phyloP scores from a whole-genome alignment of 495 filamentous ascomycete species.

The Penicillium lividum region DNA sequence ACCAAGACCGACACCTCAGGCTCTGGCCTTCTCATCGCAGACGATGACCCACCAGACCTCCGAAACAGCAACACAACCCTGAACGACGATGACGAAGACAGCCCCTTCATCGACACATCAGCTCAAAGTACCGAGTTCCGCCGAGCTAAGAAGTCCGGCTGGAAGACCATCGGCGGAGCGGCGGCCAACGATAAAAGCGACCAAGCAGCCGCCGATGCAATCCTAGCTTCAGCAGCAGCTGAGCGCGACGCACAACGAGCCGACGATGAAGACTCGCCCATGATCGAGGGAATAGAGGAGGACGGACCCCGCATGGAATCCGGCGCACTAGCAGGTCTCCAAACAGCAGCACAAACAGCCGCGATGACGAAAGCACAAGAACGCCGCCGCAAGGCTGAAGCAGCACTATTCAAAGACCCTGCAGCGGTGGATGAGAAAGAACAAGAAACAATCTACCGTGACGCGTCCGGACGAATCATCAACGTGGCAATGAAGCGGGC shows the following conservation, averaged over 20 bases:
- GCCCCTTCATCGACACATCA: constrained; percentile 50
- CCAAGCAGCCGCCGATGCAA: constrained; percentile 74
- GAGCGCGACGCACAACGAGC: constrained; percentile 51
- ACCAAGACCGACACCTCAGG: constrained; percentile 61
- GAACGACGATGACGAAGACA: constrained; percentile 46
- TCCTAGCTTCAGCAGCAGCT: constrained; percentile 72
- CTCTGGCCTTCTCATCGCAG: constrained; percentile 79
- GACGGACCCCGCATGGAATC: constrained; percentile 66
- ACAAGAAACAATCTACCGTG: constrained; percentile 87
- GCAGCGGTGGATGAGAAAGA: constrained; percentile 38
- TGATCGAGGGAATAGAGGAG: constrained; percentile 32
- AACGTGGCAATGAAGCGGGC: constrained; percentile 88
- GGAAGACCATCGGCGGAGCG: constrained; percentile 65
- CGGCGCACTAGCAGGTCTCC: constrained; percentile 82
- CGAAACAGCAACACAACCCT: constrained; percentile 37
- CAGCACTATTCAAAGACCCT: constrained; percentile 41
- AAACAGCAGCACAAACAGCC: constrained; percentile 74
- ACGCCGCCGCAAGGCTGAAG: constrained; percentile 44
- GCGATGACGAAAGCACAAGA: constrained; percentile 77
- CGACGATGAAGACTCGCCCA: constrained; percentile 49
- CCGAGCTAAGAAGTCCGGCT: constrained; percentile 71
- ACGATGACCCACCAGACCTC: constrained; percentile 85
- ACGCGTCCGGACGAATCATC: constrained; percentile 88
- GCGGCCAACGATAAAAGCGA: constrained; percentile 47
- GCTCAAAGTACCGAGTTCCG: constrained; percentile 68